Evolutionary conservation across 331 rosid species (phyloP), one percentile per base, ranked within the genome.

Genomic region (Quercus tomentella): DNA sequence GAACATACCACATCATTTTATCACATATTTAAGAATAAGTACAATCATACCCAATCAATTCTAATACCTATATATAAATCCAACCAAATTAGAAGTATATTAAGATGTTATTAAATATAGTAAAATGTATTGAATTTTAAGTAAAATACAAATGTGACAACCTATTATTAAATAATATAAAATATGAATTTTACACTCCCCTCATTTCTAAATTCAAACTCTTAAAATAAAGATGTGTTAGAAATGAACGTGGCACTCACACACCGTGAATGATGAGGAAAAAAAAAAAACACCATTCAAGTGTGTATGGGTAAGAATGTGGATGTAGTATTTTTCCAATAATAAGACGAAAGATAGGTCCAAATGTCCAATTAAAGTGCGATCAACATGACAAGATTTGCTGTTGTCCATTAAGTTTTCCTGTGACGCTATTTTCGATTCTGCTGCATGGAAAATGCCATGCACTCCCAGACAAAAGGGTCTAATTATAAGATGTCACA

Each of bases 111-210:
- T 37, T 37, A 37, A 0, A 37, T 37, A 2, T 37, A 2, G 0
- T 2, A 37, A 0, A 0, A 37, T 37, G 0, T 37, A 7, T 7
- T 8, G 0, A 37, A 37, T 37, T 37, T 37, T 37, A 37, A 37
- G 1, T 37, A 37, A 37, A 37, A 37, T 37, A 37, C 0, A 7
- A 2, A 37, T 2, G 0, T 37, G 0, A 37, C 45, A 0, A 37
- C 2, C 1, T 37, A 0, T 37, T 37, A 7, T 37, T 7, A 0
- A 37, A 37, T 37, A 2, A 37, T 2, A 0, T 7, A 37, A 37
- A 37, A 7, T 8, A 37, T 37, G 0, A 37, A 1, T 37, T 37
- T 37, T 8, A 8, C 12, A 0, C 0, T 0, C 0, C 0, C 1
- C 0, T 37, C 2, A 0, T 8, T 7, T 7, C 12, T 8, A 37